phyloP scores from a whole-genome alignment of 495 filamentous ascomycete species.

The Wilcoxina mikolae region DNA sequence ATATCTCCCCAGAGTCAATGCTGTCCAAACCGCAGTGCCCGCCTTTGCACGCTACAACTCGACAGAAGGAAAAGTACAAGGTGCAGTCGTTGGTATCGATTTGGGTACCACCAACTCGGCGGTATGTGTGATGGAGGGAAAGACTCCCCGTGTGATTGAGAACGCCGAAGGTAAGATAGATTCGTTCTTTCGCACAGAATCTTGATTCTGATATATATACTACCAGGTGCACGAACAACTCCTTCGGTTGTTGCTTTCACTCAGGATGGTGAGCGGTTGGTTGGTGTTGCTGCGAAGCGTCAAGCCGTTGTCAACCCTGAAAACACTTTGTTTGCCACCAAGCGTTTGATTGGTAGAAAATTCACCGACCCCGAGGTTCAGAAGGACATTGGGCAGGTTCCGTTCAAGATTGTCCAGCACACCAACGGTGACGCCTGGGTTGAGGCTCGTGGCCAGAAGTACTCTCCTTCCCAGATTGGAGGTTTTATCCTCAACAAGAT shows the following conservation, averaged over 20 bases:
- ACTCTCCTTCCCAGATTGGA: conserved; percentile 96
- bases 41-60: conserved; percentile 65
- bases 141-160: conserved; percentile 87
- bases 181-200: conserved; percentile 8
- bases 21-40: conserved; percentile 40
- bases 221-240: conserved; percentile 77
- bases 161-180: conserved; percentile 72
- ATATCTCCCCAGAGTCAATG: conserved; percentile 36
- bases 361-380: conserved; percentile 93
- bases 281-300: conserved; percentile 96
- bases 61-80: conserved; percentile 81
- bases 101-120: conserved; percentile 99
- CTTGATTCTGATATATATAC: conserved; percentile 7
- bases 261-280: conserved; percentile 89
- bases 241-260: conserved; percentile 96
- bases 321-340: conserved; percentile 97
- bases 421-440: conserved; percentile 97
- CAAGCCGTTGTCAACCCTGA: conserved; percentile 99
- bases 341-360: conserved; percentile 98
- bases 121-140: conserved; percentile 95
- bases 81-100: conserved; percentile 96
- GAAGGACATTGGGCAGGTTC: conserved; percentile 94
- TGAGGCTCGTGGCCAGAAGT: conserved; percentile 86
- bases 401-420: conserved; percentile 99
- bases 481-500: conserved; percentile 95